phyloP scores from a whole-genome alignment of 23 red algal species.

The Porphyridium purpureum region DNA sequence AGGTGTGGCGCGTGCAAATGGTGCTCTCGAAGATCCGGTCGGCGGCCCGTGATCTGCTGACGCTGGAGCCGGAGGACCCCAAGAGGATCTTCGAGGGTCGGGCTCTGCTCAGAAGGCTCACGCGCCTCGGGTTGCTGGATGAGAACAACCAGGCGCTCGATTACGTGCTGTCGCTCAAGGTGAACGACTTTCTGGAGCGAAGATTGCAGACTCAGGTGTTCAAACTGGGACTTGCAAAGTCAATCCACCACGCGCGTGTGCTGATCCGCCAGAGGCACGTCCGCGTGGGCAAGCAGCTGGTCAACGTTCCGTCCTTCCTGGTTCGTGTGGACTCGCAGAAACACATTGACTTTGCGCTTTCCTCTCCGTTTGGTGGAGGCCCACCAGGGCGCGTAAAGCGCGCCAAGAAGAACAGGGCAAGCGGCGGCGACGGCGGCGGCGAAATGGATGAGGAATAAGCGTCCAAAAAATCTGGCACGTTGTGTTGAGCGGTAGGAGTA shows the following conservation, averaged over 20 bases:
- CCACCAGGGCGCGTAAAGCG: slow-evolving; percentile 92
- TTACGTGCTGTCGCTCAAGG: slow-evolving; percentile 95
- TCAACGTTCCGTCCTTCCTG: slow-evolving; percentile 91
- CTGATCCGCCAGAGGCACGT: slow-evolving; percentile 97
- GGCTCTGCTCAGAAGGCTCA: slow-evolving; percentile 81
- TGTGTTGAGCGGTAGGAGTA: no score
- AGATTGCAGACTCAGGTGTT: slow-evolving; percentile 97
- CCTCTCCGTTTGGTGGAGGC: slow-evolving; percentile 90
- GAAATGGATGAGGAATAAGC: slow-evolving; percentile 37
- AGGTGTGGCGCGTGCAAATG: slow-evolving; percentile 95
- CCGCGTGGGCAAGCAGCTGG: slow-evolving; percentile 95
- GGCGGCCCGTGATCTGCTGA: slow-evolving; percentile 81
- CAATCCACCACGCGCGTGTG: slow-evolving; percentile 93
- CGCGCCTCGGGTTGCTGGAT: slow-evolving; percentile 83
- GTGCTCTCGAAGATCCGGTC: slow-evolving; percentile 98
- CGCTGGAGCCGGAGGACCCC: slow-evolving; percentile 83
- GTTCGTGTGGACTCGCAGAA: slow-evolving; percentile 98
- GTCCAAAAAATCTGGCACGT: no score
- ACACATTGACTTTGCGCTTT: slow-evolving; percentile 91
- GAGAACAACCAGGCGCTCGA: slow-evolving; percentile 77
- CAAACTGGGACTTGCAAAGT: slow-evolving; percentile 88
- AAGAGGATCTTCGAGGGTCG: slow-evolving; percentile 86
- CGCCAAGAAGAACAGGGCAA: slow-evolving; percentile 30
- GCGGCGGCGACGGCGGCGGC: slow-evolving; percentile 57
- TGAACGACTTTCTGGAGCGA: slow-evolving; percentile 95